phyloP scores from a whole-genome alignment of 2,329 filamentous ascomycete genomes.

The Tolypocladium inflatum region DNA sequence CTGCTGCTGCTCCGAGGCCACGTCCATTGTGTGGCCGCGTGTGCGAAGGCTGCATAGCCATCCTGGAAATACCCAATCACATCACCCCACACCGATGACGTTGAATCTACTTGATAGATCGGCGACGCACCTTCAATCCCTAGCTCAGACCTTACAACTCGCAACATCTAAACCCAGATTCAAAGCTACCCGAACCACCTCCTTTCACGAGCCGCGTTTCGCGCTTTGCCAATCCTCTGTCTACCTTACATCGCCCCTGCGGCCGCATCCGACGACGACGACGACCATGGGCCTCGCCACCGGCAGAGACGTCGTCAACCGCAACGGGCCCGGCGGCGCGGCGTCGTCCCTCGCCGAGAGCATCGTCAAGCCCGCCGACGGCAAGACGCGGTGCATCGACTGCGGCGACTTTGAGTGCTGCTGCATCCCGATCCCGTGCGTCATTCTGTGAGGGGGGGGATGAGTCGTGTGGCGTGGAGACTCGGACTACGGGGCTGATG shows the following conservation, averaged over 20 bases:
- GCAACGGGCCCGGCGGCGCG: conserved; percentile 37
- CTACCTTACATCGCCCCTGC: neutral
- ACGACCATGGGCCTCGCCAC: conserved; percentile 14
- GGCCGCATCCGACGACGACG: neutral
- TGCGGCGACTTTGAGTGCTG: conserved; percentile 44
- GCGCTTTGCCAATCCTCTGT: neutral
- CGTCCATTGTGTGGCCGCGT: neutral
- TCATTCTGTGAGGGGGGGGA: conserved; percentile 30
- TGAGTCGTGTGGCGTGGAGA: neutral
- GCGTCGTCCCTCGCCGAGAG: conserved; percentile 38
- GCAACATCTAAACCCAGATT: neutral
- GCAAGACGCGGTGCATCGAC: conserved; percentile 38
- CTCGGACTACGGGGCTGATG: neutral
- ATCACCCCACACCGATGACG: neutral
- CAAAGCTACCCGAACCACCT: neutral
- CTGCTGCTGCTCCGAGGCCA: no score
- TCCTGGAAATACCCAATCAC: neutral
- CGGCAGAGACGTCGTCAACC: conserved; percentile 12
- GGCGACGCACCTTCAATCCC: neutral
- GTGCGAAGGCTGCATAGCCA: neutral
- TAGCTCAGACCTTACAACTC: neutral
- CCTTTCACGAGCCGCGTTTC: neutral
- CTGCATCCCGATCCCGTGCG: conserved; percentile 43
- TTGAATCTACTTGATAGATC: neutral
- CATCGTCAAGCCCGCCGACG: conserved; percentile 39